Base-by-base conservation (phyloP, 768 basidiomycete species). In the Rhizopogon rudus region DNA sequence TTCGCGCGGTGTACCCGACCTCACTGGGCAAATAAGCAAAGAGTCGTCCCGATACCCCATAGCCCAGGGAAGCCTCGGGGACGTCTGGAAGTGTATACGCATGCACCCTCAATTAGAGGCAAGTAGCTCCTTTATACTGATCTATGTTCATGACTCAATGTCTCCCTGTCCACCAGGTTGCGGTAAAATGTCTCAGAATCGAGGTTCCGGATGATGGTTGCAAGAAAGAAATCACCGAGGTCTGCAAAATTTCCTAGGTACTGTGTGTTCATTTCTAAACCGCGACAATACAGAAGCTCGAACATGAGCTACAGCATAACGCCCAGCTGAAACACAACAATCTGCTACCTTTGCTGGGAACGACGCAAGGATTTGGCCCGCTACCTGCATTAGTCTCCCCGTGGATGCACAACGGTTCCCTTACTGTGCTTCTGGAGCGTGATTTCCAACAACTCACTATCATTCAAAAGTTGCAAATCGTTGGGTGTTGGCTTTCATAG, bases 301-400 rank as follows among this genome's bases (percentile, higher is more conserved):
- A 68, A 16, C 74, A 75, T 60, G 69, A 73, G 22, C 48, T 66
- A 7, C 52, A 52, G 28, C 60, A 59, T 4, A 64, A 63, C 61
- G 50, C 44, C 22, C 17, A 44, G 33, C 52, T 66, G 1, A 5
- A 49, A 13, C 60, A 66, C 40, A 39, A 42, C 16, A 63, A 76
- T 52, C 64, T 77, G 16, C 57, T 77, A 29, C 65, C 68, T 40
- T 63, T 76, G 0, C 65, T 67, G 43, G 75, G 75, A 12, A 68
- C 66, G 2, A 65, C 67, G 16, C 69, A 69, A 20, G 65, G 60
- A n/a, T 65, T 59, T 52, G 54, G 54, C 6, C 62, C 43, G 28
- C 35, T 57, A n/a, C 41, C 56, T 33, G 63, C 65, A 7, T 60
- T 64, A 46, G 57, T 67, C 22, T 63, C 55, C 44, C 63, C 63